Conservation (phyloP, 441 rosid species). For the Gossypium gossypioides region DNA sequence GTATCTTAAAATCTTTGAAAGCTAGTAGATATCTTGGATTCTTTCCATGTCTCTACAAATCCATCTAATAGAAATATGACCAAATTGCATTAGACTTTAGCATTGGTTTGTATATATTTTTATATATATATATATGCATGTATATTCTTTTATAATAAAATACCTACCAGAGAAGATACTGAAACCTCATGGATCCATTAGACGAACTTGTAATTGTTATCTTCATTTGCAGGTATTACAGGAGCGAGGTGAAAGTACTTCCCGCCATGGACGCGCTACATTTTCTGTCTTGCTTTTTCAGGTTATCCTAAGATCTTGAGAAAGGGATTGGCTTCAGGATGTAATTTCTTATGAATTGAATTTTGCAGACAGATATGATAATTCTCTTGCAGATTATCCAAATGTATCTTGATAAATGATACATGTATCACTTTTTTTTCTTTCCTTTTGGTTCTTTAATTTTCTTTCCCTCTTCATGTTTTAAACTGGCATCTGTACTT, state of each 20-base stretch:
- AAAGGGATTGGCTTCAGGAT: neutral
- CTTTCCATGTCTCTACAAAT: neutral
- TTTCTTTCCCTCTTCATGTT: neutral
- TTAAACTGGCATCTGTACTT: neutral
- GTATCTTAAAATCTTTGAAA: neutral
- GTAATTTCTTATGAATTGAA: neutral
- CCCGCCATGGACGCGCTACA: conserved; percentile 78
- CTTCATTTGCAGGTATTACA: conserved; percentile 69
- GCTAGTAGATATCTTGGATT: neutral
- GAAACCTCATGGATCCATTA: conserved; percentile 1
- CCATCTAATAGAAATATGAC: neutral
- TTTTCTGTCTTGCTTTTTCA: neutral
- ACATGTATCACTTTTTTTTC: neutral
- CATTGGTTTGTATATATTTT: neutral
- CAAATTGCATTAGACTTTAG: neutral
- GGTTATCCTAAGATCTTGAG: conserved; percentile 13
- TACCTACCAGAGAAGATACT: conserved; percentile 3
- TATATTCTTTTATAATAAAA: neutral
- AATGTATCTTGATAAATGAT: conserved; percentile 7
- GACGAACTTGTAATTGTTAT: conserved; percentile 11
- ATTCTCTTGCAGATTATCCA: conserved; percentile 12
- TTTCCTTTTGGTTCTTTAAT: neutral
- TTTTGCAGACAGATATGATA: conserved; percentile 2
- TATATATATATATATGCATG: no score
- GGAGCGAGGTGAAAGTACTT: conserved; percentile 96